Evolutionary conservation across 495 filamentous ascomycete genomes (phyloP).

Genomic region (Penicillium canariense): DNA sequence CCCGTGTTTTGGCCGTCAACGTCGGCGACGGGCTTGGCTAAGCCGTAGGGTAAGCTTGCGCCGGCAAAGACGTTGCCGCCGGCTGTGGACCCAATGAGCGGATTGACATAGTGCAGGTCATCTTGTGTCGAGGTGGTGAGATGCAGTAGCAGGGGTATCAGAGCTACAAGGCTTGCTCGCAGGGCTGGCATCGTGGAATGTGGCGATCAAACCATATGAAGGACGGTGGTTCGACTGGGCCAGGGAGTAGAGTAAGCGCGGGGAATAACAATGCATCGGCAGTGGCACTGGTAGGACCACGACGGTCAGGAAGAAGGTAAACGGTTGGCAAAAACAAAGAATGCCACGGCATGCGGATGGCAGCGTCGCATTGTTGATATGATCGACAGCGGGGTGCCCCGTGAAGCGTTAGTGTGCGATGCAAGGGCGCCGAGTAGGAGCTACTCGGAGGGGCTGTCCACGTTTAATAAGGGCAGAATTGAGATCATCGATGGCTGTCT

Average conservation of each 20-base stretch:
- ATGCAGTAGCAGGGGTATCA: not conserved
- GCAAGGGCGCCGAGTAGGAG: constrained; percentile 14
- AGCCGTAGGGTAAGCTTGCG: constrained; percentile 69
- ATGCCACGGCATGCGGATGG: constrained; percentile 10
- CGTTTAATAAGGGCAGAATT: constrained; percentile 8
- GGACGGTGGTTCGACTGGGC: not conserved
- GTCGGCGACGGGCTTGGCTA: constrained; percentile 74
- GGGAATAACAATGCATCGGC: not conserved
- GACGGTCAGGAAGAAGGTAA: not conserved
- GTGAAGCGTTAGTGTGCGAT: constrained; percentile 14
- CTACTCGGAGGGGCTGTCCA: no score
- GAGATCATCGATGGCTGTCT: not conserved
- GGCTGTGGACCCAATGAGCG: constrained; percentile 54
- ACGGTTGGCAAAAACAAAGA: not conserved
- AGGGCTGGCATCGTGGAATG: constrained; percentile 9
- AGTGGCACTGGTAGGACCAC: not conserved
- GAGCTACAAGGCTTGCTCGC: not conserved
- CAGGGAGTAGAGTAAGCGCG: not conserved
- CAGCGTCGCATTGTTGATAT: constrained; percentile 21
- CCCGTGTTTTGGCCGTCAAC: constrained; percentile 65
- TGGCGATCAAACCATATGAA: not conserved
- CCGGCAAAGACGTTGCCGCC: constrained; percentile 70
- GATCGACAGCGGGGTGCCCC: constrained; percentile 13
- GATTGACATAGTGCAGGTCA: constrained; percentile 42
- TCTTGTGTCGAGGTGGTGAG: constrained; percentile 15